These are phyloP conservation scores for Blastobotrys ciferrii DNA, from an alignment of 1,139 yeast species.

Conservation along the genomic window DNA sequence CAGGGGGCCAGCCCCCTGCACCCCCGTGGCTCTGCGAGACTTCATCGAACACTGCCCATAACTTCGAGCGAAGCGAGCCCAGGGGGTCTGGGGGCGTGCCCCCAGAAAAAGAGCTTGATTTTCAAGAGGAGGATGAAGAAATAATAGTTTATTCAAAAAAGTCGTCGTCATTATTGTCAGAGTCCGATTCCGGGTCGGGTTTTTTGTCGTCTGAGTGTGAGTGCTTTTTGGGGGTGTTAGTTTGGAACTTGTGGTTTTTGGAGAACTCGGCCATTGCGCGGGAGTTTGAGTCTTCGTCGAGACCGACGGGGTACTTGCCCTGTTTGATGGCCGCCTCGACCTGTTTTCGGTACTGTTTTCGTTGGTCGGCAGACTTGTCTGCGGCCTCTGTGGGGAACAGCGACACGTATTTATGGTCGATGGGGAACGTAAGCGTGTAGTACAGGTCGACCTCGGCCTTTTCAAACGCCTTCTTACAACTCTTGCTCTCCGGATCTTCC, in stretches of 20 bases:
- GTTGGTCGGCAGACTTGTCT: slow-evolving; percentile 19
- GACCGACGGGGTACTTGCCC: slow-evolving; percentile 28
- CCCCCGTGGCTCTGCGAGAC: too few relatives aligned
- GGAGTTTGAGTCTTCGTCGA: slow-evolving; percentile 20
- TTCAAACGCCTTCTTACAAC: slow-evolving; percentile 39
- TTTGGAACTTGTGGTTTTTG: not conserved
- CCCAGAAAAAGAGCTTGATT: not conserved
- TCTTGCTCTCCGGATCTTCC: slow-evolving; percentile 27
- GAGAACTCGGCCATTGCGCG: slow-evolving; percentile 18
- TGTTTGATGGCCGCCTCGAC: slow-evolving; percentile 24
- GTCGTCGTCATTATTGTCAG: slow-evolving; percentile 13
- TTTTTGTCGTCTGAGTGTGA: not conserved
- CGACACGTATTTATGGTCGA: slow-evolving; percentile 75
- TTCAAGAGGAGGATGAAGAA: not conserved
- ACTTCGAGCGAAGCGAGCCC: too few relatives aligned
- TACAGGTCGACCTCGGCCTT: slow-evolving; percentile 69
- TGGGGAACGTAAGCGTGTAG: slow-evolving; percentile 77
- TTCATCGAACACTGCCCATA: too few relatives aligned
- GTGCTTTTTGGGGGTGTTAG: not conserved
- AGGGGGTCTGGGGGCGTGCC: too few relatives aligned
- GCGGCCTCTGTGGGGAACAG: slow-evolving; percentile 46
- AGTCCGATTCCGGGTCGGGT: not conserved
- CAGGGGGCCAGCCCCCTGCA: too few relatives aligned
- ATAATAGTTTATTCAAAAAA: slow-evolving; percentile 10
- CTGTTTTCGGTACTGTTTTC: slow-evolving; percentile 25